Conservation (phyloP, 1,139 yeast species). For the Nematodospora anomalae region DNA sequence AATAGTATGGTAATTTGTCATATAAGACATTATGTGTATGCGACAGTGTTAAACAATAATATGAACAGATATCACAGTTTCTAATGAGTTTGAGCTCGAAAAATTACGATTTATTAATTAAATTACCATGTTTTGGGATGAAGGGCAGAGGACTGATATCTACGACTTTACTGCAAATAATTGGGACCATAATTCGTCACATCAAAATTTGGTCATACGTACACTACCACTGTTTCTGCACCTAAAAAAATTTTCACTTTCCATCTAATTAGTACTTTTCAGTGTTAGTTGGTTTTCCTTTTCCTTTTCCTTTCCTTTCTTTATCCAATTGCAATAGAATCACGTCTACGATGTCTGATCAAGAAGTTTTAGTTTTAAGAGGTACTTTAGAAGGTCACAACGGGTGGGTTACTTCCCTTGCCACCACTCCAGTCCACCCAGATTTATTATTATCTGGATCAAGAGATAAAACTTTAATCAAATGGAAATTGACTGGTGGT, state of each 20-base stretch:
- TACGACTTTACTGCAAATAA: not conserved
- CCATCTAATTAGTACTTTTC: not conserved
- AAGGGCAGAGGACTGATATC: not conserved
- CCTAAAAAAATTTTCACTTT: not conserved
- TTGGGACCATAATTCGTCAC: not conserved
- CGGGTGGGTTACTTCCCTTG: slow-evolving; percentile 96
- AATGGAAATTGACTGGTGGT: slow-evolving; percentile 96
- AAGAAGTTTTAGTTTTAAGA: slow-evolving; percentile 98
- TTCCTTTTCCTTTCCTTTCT: slow-evolving; percentile 2
- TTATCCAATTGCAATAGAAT: not conserved
- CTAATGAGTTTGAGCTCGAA: too few relatives aligned
- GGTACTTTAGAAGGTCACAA: slow-evolving; percentile 94
- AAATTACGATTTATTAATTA: too few relatives aligned
- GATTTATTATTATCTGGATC: slow-evolving; percentile 97
- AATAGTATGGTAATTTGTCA: too few relatives aligned
- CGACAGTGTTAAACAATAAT: too few relatives aligned
- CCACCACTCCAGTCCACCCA: slow-evolving; percentile 98
- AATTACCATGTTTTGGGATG: too few relatives aligned
- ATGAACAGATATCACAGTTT: too few relatives aligned
- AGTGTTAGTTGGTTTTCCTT: not conserved
- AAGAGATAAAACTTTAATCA: slow-evolving; percentile 97
- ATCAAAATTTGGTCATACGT: not conserved
- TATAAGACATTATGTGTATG: too few relatives aligned
- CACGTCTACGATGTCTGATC: slow-evolving; percentile 52
- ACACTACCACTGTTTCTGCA: not conserved